Conservation (phyloP, 1,284 basidiomycete genomes). For the Volvariella volvacea region DNA sequence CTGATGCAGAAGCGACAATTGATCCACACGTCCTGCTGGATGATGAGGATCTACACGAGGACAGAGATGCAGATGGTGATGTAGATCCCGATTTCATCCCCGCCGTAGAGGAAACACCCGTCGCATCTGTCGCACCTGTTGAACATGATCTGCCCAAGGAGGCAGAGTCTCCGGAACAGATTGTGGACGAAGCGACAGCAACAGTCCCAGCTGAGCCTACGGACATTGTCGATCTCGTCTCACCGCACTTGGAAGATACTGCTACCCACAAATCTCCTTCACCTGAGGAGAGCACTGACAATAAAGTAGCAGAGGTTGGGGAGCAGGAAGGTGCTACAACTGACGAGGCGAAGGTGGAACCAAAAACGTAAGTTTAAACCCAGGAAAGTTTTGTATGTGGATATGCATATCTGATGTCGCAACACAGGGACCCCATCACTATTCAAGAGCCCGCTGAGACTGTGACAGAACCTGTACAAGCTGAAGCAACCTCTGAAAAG, state of each 20-base stretch:
- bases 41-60: constrained; percentile 9
- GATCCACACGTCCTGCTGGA: constrained; percentile 7
- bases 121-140: background rate
- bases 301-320: background rate
- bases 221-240: too few species aligned
- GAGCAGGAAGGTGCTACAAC: too few species aligned
- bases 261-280: background rate
- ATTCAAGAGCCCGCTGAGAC: too few species aligned
- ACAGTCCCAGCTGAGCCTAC: too few species aligned
- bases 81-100: constrained; percentile 24
- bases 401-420: too few species aligned
- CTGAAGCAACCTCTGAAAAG: too few species aligned
- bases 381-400: too few species aligned
- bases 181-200: constrained; percentile 11
- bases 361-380: too few species aligned
- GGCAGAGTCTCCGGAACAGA: constrained; percentile 16
- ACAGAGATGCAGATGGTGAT: constrained; percentile 25
- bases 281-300: background rate
- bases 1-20: constrained; percentile 6
- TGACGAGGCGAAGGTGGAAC: too few species aligned
- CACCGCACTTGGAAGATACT: too few species aligned
- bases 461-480: too few species aligned
- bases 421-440: too few species aligned
- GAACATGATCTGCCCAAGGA: background rate
- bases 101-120: background rate